These are phyloP conservation scores for Candida nanaspora DNA, from an alignment of 805 yeast genomes.

Conservation along the genomic window DNA sequence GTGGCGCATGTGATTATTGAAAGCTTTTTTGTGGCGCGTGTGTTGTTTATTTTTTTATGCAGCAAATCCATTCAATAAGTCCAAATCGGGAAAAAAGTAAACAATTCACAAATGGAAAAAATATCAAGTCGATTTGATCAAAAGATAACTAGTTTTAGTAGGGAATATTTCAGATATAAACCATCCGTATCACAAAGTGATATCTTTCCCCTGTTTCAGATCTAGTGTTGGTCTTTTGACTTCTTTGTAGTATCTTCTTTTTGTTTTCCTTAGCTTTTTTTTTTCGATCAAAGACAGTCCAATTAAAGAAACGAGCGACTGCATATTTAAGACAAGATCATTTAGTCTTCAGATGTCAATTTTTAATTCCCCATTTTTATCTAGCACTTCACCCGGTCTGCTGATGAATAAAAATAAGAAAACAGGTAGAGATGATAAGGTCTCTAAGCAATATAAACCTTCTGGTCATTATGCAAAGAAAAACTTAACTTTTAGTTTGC, in stretches of 20 bases:
- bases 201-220: too few species aligned
- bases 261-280: not conserved
- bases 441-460: not conserved
- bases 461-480: not conserved
- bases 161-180: not conserved
- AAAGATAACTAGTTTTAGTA: not conserved
- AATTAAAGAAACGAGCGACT: too few species aligned
- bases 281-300: too few species aligned
- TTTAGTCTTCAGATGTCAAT: too few species aligned
- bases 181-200: too few species aligned
- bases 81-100: not conserved
- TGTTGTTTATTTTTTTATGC: too few species aligned
- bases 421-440: constrained; percentile 2
- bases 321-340: too few species aligned
- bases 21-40: not conserved
- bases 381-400: constrained; percentile 3
- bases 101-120: not conserved
- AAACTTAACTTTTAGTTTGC: constrained; percentile 6
- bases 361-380: constrained; percentile 14
- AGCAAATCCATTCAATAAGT: too few species aligned
- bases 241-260: not conserved
- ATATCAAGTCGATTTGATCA: not conserved
- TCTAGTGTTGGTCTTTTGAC: not conserved
- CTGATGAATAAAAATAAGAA: not conserved
- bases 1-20: too few species aligned